A percentile compares a stretch with the other conserved stretches of the same genome.
phyloP scores from a whole-genome alignment of 148 eudicot species.

The Spergularia bocconei region DNA sequence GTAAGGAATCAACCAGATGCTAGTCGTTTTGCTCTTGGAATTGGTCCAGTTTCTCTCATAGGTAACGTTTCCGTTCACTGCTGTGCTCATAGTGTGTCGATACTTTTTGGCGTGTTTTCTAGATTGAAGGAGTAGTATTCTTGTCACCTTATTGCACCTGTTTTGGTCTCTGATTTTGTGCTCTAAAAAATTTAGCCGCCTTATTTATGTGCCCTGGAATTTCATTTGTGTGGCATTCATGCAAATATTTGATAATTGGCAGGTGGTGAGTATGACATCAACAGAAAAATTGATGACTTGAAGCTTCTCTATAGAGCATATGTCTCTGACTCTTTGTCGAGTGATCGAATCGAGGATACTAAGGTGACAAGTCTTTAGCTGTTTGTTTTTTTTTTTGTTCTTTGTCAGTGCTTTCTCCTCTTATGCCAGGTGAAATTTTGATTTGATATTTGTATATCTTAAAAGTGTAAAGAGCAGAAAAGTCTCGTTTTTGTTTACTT shows the following conservation, averaged over 20 bases:
- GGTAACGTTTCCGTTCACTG: conserved; percentile 38
- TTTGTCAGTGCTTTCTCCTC: neutral
- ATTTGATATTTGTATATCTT: neutral
- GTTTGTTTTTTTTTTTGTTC: neutral
- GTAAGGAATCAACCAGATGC: conserved; percentile 72
- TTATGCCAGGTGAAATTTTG: neutral
- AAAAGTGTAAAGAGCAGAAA: neutral
- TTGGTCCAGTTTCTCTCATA: conserved; percentile 70
- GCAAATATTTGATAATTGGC: conserved; percentile 10
- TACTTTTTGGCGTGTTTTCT: neutral
- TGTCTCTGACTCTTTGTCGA: conserved; percentile 66
- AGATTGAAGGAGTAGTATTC: neutral
- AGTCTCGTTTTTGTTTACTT: neutral
- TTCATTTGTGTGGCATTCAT: conserved; percentile 12
- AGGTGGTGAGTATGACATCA: conserved; percentile 88
- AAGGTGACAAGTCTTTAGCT: conserved; percentile 50
- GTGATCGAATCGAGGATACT: conserved; percentile 74
- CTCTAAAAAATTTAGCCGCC: neutral
- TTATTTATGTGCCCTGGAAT: neutral
- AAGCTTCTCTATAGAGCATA: conserved; percentile 86
- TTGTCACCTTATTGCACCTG: neutral
- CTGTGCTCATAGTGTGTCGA: conserved; percentile 11
- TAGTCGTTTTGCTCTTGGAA: conserved; percentile 69
- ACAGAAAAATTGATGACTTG: conserved; percentile 70
- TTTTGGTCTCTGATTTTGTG: neutral